Conservation (phyloP, 139 green algal genomes). For the Picochlorum costavermella region DNA sequence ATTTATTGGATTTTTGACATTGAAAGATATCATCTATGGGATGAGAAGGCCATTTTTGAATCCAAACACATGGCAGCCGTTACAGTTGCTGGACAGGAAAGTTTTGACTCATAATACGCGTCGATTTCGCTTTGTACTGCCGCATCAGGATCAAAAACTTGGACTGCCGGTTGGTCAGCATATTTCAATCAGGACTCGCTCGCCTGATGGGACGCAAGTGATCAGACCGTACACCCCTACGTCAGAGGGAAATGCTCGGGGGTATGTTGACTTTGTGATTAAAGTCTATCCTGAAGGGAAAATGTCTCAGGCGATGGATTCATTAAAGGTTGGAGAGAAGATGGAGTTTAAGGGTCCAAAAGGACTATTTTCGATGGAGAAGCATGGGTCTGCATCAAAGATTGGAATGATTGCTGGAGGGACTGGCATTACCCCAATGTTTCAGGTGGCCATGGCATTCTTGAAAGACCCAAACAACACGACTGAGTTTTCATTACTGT, state of each 20-base stretch:
- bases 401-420: constrained; percentile 92
- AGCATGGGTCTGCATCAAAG: constrained; percentile 50
- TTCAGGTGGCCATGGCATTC: constrained; percentile 48
- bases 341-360: constrained; percentile 86
- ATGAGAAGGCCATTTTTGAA: constrained; percentile 34
- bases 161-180: constrained; percentile 79
- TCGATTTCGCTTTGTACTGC: constrained; percentile 59
- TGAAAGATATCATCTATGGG: constrained; percentile 25
- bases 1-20: constrained; percentile 15
- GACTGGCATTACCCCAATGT: constrained; percentile 94
- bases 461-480: constrained; percentile 66
- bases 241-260: constrained; percentile 44
- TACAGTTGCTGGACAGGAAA: constrained; percentile 36
- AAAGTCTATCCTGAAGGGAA: constrained; percentile 82
- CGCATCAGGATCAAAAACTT: constrained; percentile 47
- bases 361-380: constrained; percentile 62
- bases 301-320: constrained; percentile 78
- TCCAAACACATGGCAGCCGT: constrained; percentile 25
- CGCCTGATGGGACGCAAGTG: constrained; percentile 48
- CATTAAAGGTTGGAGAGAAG: constrained; percentile 61
- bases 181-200: constrained; percentile 56
- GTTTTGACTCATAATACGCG: constrained; percentile 39
- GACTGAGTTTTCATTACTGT: constrained; percentile 63
- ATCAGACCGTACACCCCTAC: constrained; percentile 70
- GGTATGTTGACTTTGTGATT: constrained; percentile 77